Evolutionary conservation across 2,329 filamentous ascomycete genomes (phyloP), one percentile per base, ranked within the genome.

Genomic region (Emydomyces testavorans): DNA sequence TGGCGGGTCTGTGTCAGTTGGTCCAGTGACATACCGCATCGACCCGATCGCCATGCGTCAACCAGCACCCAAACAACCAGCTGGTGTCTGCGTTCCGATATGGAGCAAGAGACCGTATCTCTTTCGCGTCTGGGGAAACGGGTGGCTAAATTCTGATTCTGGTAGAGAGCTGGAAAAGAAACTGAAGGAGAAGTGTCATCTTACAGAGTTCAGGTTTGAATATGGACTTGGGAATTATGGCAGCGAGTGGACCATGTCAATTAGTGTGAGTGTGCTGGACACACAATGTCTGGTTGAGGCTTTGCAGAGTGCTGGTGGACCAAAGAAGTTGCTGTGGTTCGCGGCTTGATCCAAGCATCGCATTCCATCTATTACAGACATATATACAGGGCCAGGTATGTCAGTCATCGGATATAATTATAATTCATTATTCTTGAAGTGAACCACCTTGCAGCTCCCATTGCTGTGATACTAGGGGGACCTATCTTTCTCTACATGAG

Each of bases 1-100:
- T 18, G 55, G 55, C 13, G 56, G 55, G 18, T 29, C 15, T 39
- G 20, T 50, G 46, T 28, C n/a, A 10, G 46, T 53, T 35, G 52
- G 43, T 4, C 29, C 51, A 5, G 41, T 50, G 11, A 35, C 18
- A 13, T 53, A 53, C 35, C 28, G 41, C 23, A 40, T 53, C 28
- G 44, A 46, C 16, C 52, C 52, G 16, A 24, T 26, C 20, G 18
- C 24, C 5, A 15, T 29, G 28, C 37, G 37, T n/a, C 37, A 37
- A 10, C 31, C 32, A 16, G 18, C 26, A 29, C 47, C 47, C 31
- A 37, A 44, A 13, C 4, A 35, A 18, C 31, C 15, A 11, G 10
- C 3, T 4, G 37, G 21, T 8, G 8, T 10, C 15, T 29, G 23
- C n/a, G 24, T 16, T 8, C 20, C 15, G 1, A 40, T 15, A 6